Base-by-base conservation (phyloP, 768 basidiomycete genomes). In the Auriculariales sp. region DNA sequence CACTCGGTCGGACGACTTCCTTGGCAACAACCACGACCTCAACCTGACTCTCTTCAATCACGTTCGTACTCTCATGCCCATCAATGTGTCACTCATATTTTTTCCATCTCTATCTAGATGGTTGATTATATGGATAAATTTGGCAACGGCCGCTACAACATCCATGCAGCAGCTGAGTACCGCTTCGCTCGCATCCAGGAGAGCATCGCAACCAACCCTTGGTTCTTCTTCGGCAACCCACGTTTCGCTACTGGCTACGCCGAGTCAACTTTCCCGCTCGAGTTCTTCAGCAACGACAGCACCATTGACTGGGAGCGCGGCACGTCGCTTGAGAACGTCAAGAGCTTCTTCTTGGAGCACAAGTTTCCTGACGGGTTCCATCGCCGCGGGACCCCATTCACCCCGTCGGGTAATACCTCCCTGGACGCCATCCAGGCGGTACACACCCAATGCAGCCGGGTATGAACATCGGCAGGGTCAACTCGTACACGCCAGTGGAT, bases 11-110 rank as follows among this genome's bases (percentile, higher is more conserved):
- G 51, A 52, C 33, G 51, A 31, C n/a, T 48, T 48, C 28, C 39
- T 52, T 12, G 51, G 51, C 31, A 33, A 52, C 32, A 47, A 47
- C 27, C 46, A 47, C 11, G 24, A n/a, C 28, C 48, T 52, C 47
- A 52, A 52, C 34, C 47, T 31, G 25, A 47, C 32, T 19, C 51
- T 32, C 17, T 52, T 52, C 35, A 25, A 52, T 3, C 33, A 39
- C 10, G 51, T 52, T 25, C 25, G 29, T 44, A n/a, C n/a, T n/a
- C n/a, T n/a, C n/a, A n/a, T n/a, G n/a, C n/a, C n/a, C n/a, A n/a
- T 17, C 19, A 4, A 19, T 10, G 15, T n/a, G n/a, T 35, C 19
- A 36, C 22, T 11, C 46, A 36, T 52, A 17, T 29, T 19, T 25
- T 34, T 35, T 12, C 47, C 51, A 3, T 28, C 28, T 11, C 34